Conservation (phyloP, 2,329 filamentous ascomycete species). For the Helotiales sp. region DNA sequence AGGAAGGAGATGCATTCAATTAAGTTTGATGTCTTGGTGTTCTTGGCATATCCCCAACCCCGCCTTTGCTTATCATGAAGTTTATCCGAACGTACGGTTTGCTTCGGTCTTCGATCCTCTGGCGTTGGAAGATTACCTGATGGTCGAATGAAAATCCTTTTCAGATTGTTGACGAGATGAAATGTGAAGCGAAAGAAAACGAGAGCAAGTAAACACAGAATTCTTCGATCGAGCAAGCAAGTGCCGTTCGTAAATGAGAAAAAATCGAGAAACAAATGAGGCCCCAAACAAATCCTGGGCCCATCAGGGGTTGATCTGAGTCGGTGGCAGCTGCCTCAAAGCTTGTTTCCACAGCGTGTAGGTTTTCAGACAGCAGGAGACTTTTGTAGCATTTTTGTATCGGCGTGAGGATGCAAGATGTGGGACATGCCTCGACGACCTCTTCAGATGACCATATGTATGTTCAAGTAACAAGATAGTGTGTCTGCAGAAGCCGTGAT, state of each 20-base stretch:
- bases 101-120: neutral
- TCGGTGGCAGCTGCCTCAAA: neutral
- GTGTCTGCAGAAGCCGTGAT: no score
- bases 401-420: no score
- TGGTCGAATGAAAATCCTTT: no score
- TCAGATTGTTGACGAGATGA: neutral
- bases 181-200: no score
- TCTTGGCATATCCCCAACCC: conserved; percentile 4
- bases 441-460: neutral
- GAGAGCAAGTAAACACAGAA: neutral
- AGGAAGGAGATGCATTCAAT: conserved; percentile 1
- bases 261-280: neutral
- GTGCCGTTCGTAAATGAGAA: no score
- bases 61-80: conserved; percentile 12
- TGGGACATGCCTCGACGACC: neutral
- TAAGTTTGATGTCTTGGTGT: neutral
- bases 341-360: neutral
- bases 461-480: neutral
- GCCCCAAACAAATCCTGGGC: no score
- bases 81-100: neutral
- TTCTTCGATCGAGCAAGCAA: neutral
- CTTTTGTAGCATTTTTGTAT: no score
- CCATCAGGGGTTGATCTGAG: no score
- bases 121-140: no score
- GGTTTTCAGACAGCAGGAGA: neutral